Base-by-base conservation (phyloP, 2,329 filamentous ascomycete genomes). In the Colletotrichum aenigma region DNA sequence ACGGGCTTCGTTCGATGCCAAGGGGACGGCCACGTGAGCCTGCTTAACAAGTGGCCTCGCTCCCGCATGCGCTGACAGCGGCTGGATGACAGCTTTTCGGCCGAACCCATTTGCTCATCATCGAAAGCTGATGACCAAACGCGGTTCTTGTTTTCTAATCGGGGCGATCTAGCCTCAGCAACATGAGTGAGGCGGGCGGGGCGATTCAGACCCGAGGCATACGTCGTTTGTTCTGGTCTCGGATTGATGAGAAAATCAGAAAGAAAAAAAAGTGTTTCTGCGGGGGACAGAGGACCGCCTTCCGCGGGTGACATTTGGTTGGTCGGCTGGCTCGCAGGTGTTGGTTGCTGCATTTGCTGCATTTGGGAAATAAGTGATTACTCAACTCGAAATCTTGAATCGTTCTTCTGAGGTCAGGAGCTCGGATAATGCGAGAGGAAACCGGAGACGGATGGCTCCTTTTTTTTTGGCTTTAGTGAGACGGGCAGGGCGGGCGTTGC, bases 231-330 rank as follows among this genome's bases (percentile, higher is more conserved):
- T 18, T 58, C 26, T 28, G 55, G 32, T 21, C 16, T 58, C 69
- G 70, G 70, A 16, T 56, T 66, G 69, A 72, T 72, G 61, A 75
- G 62, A 66, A 72, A 67, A 72, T 72, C 69, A 34, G 38, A 72
- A 75, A 75, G 62, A 18, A 66, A 4, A 18, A 66, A 4, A 60
- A 10, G 16, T 12, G 38, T n/a, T 43, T 43, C 18, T 43, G 38
- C 38, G 9, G 38, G 38, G 38, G 38, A 18, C 3, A 43, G 9
- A 43, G 38, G 38, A n/a, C 38, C 38, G 38, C 18, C 38, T 43
- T 43, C 38, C 38, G 18, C 38, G 38, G 38, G 38, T 43, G 38
- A 18, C 38, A n/a, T 43, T 5, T n/a, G n/a, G 43, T 48, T 48
- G 43, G 43, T 48, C 38, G 18, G 38, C 38, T n/a, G 38, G n/a